Evolutionary conservation across 495 filamentous ascomycete genomes (phyloP), one percentile per base, ranked within the genome.

Genomic region (Achaetomiella virescens): DNA sequence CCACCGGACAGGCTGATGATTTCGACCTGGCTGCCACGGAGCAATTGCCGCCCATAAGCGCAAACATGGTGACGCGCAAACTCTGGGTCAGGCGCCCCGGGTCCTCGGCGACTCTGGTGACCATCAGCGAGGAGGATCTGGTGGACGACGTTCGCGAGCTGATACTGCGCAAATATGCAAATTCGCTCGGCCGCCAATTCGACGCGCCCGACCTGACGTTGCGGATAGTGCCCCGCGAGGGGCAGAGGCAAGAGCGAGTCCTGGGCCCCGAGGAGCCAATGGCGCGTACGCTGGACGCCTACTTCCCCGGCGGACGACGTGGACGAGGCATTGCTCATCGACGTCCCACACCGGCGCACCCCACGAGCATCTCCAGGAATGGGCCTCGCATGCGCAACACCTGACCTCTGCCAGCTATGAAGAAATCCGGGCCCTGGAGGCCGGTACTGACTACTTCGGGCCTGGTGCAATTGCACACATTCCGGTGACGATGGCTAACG

Each of bases 141-240:
- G 93, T 97, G 18, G 93, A 98, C 65, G 95, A 97, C 73, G 85
- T 95, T 49, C 84, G 91, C 53, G 95, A 97, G 61, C 81, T 91
- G 79, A 91, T 97, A 24, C 74, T 98, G 60, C 82, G 81, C 60
- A 97, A 96, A 73, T 98, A 97, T 68, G 83, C 81, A 48, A 98
- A 98, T 70, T 92, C 91, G 9, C 74, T 98, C 27, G 95, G 92
- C 8, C 84, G 82, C 62, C 86, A 76, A 22, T 97, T 90, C 62
- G 93, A 98, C 73, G 77, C 93, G 15, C 95, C 93, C 20, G 93
- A 98, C 70, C 75, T 97, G 51, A 80, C 82, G 14, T 82, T 97
- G 53, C 86, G 74, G 29, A 95, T 95, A 66, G 89, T 91, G 68
- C 79, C 92, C n/a, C 86, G 91, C 18, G 93, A 97, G 69, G 76